Evolutionary conservation across 176 grass and related monocot genomes (phyloP), one percentile per base, ranked within the genome.

Genomic region (Leersia perrieri): DNA sequence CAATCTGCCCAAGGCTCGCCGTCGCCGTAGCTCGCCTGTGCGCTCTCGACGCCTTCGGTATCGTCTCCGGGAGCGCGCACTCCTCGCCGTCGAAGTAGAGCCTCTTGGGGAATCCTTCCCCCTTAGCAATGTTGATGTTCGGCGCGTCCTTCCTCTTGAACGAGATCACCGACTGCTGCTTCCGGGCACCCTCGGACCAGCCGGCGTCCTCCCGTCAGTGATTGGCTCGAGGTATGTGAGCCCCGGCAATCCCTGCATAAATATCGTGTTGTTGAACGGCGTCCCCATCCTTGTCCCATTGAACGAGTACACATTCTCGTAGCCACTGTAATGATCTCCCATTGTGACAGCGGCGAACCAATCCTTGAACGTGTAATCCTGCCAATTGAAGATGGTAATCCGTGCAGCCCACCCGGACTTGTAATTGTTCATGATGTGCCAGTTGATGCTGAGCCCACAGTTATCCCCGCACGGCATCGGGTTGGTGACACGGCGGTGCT

Each of bases 381-480:
- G 78, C 95, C 92, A 98, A 81, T 98, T 98, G 88, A 98, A 98
- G 55, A 98, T 40, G 60, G 92, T 98, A 26, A 98, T 91, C 33
- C 92, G 83, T 33, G 68, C 92, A 0, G 90, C 81, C 95, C 95
- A 98, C 0, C 92, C 95, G 33, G 69, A 89, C 66, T 93, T 81
- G 86, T 98, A 93, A 78, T 98, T 89, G 60, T 85, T 93, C 36
- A 89, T 70, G 33, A 94, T 32, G 79, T 98, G 92, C 95, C 95
- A 98, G 83, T 98, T 98, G 79, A 94, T 91, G 82, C 81, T 94
- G 66, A 98, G 66, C 28, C 92, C 92, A 77, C 95, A 98, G 78
- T 75, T 67, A 71, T 98, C 95, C 11, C 29, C 26, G 63, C 95
- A 98, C 0, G 95, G 90, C 57, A 91, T 82, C 3, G 85, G 89